Percentiles rank a stretch among this genome's conserved stretches.
Conservation (phyloP, 2,329 filamentous ascomycete genomes). For the Colletotrichum plurivorum region DNA sequence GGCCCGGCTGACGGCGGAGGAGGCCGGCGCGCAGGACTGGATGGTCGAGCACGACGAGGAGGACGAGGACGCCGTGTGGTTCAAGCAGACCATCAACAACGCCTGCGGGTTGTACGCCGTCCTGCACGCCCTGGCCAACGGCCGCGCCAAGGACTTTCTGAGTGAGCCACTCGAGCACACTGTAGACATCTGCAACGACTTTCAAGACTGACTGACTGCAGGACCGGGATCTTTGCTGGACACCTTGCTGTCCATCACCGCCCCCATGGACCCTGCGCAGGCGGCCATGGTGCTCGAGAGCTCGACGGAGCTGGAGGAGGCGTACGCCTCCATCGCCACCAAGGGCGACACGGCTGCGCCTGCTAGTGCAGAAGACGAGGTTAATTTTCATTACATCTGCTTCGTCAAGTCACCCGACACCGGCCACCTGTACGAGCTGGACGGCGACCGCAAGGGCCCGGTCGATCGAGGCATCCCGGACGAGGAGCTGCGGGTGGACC, state of each 20-base stretch:
- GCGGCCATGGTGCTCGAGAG: constrained; percentile 75
- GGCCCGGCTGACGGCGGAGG: constrained; percentile 58
- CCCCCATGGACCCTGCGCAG: constrained; percentile 66
- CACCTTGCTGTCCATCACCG: constrained; percentile 72
- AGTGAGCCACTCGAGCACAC: constrained; percentile 48
- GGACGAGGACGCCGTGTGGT: constrained; percentile 77
- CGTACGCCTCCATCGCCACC: constrained; percentile 73
- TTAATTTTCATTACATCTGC: constrained; percentile 81
- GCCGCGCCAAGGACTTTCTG: constrained; percentile 49
- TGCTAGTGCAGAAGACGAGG: constrained; percentile 68
- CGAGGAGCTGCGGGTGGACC: constrained; percentile 61
- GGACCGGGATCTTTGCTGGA: constrained; percentile 52
- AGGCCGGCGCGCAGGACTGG: constrained; percentile 39
- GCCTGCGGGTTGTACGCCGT: constrained; percentile 79
- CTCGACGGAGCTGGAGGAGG: constrained; percentile 74
- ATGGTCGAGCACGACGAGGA: constrained; percentile 53
- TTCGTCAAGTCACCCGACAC: constrained; percentile 73
- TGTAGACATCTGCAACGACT: too few relatives aligned
- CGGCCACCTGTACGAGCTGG: constrained; percentile 74
- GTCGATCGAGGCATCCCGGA: constrained; percentile 61
- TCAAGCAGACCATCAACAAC: constrained; percentile 80
- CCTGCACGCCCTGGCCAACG: constrained; percentile 75
- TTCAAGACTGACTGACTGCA: not conserved
- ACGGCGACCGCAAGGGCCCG: constrained; percentile 77
- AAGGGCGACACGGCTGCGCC: constrained; percentile 75